phyloP scores from a whole-genome alignment of 2,329 filamentous ascomycete genomes.

The Huntiella abstrusa region DNA sequence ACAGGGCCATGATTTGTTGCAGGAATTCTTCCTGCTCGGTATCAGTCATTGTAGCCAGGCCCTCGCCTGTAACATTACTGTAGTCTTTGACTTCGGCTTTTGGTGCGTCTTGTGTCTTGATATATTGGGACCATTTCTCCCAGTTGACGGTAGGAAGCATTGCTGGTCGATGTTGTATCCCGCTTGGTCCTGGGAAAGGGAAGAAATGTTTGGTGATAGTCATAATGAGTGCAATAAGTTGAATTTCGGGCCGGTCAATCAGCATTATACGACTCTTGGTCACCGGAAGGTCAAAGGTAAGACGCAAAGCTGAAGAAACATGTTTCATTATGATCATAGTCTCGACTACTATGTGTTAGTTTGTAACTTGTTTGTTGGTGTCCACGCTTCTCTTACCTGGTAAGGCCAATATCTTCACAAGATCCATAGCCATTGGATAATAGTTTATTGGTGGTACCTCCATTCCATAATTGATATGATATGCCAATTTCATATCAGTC shows the following conservation, averaged over 20 bases:
- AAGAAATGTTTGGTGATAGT: conserved; percentile 64
- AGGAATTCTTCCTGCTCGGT: conserved; percentile 49
- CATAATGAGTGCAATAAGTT: conserved; percentile 51
- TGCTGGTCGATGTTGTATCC: conserved; percentile 14
- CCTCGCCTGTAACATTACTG: conserved; percentile 36
- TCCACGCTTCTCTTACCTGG: conserved; percentile 35
- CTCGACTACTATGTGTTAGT: conserved; percentile 12
- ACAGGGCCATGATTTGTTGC: conserved; percentile 19
- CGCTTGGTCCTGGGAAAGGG: conserved; percentile 39
- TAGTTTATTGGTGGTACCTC: conserved; percentile 54
- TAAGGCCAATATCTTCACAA: conserved; percentile 52
- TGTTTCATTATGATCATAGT: conserved; percentile 9
- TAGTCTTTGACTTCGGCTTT: conserved; percentile 21
- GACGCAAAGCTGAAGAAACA: conserved; percentile 1
- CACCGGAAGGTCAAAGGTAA: conserved; percentile 4
- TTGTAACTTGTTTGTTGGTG: neutral
- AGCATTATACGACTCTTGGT: conserved; percentile 9
- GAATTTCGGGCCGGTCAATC: conserved; percentile 52
- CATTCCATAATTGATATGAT: conserved; percentile 49
- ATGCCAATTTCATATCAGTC: conserved; percentile 42
- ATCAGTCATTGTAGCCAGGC: conserved; percentile 42
- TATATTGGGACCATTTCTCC: conserved; percentile 35
- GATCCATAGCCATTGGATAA: conserved; percentile 47
- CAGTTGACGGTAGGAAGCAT: conserved; percentile 39
- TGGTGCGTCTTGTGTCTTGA: conserved; percentile 13